These are phyloP conservation scores for Paramyrothecium sp. DNA, from an alignment of 2,329 filamentous ascomycete genomes.

Conservation along the genomic window DNA sequence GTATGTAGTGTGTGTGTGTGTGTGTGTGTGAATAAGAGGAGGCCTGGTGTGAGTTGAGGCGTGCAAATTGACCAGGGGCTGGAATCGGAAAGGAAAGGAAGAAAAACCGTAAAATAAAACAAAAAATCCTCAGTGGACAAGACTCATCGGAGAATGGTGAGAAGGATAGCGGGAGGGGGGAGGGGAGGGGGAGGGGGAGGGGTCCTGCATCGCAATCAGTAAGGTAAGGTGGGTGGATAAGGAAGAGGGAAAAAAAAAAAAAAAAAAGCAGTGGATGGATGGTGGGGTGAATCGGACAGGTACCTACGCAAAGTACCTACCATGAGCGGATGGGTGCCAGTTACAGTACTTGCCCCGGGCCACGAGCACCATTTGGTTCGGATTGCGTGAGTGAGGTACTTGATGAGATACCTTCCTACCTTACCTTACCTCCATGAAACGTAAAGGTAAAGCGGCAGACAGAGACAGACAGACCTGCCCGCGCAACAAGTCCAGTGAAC, in stretches of 20 bases:
- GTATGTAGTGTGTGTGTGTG: background rate
- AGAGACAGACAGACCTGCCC: too few species aligned
- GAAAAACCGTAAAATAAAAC: background rate
- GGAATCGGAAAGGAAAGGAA: background rate
- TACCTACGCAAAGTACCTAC: too few species aligned
- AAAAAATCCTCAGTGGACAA: background rate
- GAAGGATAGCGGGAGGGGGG: background rate
- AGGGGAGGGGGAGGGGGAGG: background rate
- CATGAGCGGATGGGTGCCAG: too few species aligned
- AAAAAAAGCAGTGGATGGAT: background rate
- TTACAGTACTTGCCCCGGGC: too few species aligned
- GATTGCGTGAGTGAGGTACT: too few species aligned
- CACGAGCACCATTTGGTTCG: too few species aligned
- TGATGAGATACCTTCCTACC: too few species aligned
- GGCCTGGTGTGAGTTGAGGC: background rate
- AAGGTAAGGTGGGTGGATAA: background rate
- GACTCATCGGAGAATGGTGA: background rate
- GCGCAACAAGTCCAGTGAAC: too few species aligned
- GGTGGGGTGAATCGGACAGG: background rate
- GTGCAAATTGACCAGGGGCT: background rate
- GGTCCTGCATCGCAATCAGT: background rate
- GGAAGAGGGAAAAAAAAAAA: background rate
- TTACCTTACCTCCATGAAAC: too few species aligned
- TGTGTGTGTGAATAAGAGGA: background rate
- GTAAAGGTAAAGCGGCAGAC: too few species aligned